Evolutionary conservation across 169 alveolate species (phyloP), one percentile per base, ranked within the genome.

Genomic region (Eimeria tenella): DNA sequence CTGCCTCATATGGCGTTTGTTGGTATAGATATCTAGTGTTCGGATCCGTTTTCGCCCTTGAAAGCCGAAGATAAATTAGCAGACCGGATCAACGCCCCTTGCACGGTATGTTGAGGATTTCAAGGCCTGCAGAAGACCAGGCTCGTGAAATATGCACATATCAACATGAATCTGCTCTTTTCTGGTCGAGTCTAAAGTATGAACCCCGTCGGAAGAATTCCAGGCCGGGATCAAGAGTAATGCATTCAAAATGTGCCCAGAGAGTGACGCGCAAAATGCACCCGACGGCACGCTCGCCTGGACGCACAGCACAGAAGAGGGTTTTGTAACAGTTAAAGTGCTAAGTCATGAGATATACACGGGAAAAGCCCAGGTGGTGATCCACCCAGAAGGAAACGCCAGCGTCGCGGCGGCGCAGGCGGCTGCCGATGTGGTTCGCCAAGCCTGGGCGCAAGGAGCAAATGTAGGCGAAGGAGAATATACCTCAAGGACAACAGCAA

Each of bases 401-500:
- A 55, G 89, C 55, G 71, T 79, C 49, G 89, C 89, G 55, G 89
- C 89, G 17, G 68, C 89, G 17, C 89, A 55, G 73, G 89, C 89
- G 55, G 89, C 89, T 53, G 89, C 71, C 11, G 89, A 19, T 13
- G 73, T 23, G 8, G 55, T 79, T 53, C 31, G 89, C 73, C 53
- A 79, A 19, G 73, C 89, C 1, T 19, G 11, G 5, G 62, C 62
- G 17, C 8, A n/a, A 15, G 49, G n/a, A 52, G 0, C 71, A n/a
- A 19, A 53, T 71, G 49, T 11, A 4, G 19, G 62, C 58, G n/a
- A 49, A 50, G 68, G 31, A n/a, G n/a, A 52, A 5, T 4, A n/a
- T 21, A 0, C 11, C 21, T 52, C 0, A 21, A 62, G 9, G 4
- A 15, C 42, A 3, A 55, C 10, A 50, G 19, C 86, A 7, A 75